phyloP scores from a whole-genome alignment of 805 yeast genomes.

The Komagataella pseudopastoris region DNA sequence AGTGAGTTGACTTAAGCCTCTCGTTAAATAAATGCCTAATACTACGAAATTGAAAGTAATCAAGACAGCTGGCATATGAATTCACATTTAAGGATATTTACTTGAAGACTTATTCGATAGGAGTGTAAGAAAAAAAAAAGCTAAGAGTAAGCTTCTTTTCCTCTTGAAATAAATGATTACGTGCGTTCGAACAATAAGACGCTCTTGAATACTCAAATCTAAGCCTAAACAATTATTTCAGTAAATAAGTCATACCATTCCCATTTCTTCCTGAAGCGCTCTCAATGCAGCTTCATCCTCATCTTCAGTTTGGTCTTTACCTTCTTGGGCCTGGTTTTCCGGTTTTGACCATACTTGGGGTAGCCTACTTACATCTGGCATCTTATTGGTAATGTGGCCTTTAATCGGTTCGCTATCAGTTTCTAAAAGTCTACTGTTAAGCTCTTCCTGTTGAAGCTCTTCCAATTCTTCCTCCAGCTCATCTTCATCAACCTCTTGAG shows the following conservation, averaged over 20 bases:
- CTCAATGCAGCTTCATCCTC: conserved; percentile 76
- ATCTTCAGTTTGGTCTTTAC: conserved; percentile 45
- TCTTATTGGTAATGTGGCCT: conserved; percentile 7
- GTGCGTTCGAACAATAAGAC: neutral
- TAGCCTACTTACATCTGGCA: conserved; percentile 35
- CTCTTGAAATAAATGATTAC: no score
- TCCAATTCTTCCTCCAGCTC: conserved; percentile 93
- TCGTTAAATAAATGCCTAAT: neutral
- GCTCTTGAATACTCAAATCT: neutral
- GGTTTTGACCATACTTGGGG: conserved; percentile 18
- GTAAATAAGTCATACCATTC: conserved; percentile 26
- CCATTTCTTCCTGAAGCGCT: conserved; percentile 81
- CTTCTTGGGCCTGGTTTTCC: conserved; percentile 22
- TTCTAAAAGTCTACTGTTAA: conserved; percentile 41
- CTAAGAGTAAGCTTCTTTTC: neutral
- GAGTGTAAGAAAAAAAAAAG: neutral
- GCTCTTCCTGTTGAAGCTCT: conserved; percentile 71
- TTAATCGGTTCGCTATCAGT: conserved; percentile 25
- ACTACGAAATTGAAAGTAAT: neutral
- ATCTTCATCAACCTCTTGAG: conserved; percentile 60
- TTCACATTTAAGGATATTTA: neutral
- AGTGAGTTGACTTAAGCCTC: conserved; percentile 32
- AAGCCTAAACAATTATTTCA: neutral
- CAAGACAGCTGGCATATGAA: neutral
- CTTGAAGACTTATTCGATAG: neutral